phyloP scores from a whole-genome alignment of 2,329 filamentous ascomycete genomes.

The Trichoderma asperellum region DNA sequence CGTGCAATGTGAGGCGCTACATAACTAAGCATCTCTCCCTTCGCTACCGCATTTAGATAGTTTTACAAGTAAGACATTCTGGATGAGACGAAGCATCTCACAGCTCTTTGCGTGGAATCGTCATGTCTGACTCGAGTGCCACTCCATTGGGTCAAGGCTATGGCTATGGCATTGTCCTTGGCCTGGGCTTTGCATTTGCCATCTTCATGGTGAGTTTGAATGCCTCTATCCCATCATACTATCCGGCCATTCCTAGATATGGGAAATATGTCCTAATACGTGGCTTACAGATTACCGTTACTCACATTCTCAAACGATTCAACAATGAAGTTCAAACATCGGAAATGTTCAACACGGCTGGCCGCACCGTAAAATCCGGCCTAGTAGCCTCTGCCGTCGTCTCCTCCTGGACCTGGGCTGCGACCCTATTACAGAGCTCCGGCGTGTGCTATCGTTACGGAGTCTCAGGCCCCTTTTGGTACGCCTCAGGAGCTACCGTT shows the following conservation, averaged over 20 bases:
- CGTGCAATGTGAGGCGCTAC: neutral
- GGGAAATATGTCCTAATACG: neutral
- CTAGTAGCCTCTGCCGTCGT: constrained; percentile 89
- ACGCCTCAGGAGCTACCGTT: constrained; percentile 73
- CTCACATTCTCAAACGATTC: constrained; percentile 67
- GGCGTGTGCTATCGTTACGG: constrained; percentile 84
- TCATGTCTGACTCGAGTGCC: constrained; percentile 19
- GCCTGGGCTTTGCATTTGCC: constrained; percentile 74
- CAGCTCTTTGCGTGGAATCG: neutral
- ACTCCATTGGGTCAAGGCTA: constrained; percentile 61
- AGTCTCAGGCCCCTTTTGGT: constrained; percentile 64
- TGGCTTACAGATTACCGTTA: constrained; percentile 60
- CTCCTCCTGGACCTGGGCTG: constrained; percentile 91
- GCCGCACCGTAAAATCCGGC: constrained; percentile 85
- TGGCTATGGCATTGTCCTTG: constrained; percentile 78
- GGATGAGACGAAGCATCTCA: neutral
- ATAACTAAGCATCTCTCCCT: constrained; percentile 13
- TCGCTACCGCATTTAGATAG: neutral
- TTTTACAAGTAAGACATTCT: neutral
- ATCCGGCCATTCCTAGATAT: too few relatives aligned
- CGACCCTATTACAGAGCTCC: constrained; percentile 77
- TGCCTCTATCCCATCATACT: neutral
- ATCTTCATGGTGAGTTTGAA: constrained; percentile 61
- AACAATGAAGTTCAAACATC: constrained; percentile 77
- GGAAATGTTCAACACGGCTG: constrained; percentile 90